Base-by-base conservation (phyloP, 768 basidiomycete species). In the Russula lepida region DNA sequence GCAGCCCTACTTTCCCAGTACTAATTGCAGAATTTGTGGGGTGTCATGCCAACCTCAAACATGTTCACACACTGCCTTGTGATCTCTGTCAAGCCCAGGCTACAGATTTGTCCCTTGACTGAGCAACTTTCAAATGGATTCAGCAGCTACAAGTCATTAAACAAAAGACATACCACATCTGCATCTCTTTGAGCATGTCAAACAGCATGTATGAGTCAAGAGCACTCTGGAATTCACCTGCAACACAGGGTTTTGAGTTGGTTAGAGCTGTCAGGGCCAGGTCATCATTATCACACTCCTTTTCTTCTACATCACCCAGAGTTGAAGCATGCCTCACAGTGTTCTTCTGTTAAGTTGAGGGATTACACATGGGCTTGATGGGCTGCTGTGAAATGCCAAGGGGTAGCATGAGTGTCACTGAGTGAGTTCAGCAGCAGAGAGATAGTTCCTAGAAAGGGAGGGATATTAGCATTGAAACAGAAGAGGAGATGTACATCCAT, bases 361-460 rank as follows among this genome's bases (percentile, higher is more conserved):
- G 95, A 0, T 89, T 84, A 9, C 95, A 84, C 86, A 97, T 92
- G 0, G 95, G 95, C n/a, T n/a, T n/a, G n/a, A n/a, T n/a, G n/a
- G n/a, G n/a, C n/a, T n/a, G n/a, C n/a, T n/a, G n/a, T n/a, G n/a
- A n/a, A n/a, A n/a, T n/a, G n/a, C n/a, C n/a, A n/a, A n/a, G n/a
- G n/a, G n/a, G n/a, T n/a, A n/a, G n/a, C n/a, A n/a, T n/a, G n/a
- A n/a, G n/a, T n/a, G n/a, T n/a, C n/a, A n/a, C n/a, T n/a, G n/a
- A n/a, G n/a, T n/a, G n/a, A n/a, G n/a, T n/a, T n/a, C n/a, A n/a
- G n/a, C n/a, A n/a, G n/a, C n/a, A n/a, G n/a, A n/a, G n/a, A n/a
- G n/a, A n/a, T n/a, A n/a, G n/a, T n/a, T n/a, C n/a, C n/a, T n/a
- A n/a, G n/a, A n/a, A n/a, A n/a, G n/a, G n/a, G n/a, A n/a, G n/a